Conservation (phyloP, 371 early-diverging fungal genomes). For the Coemansia sp. region DNA sequence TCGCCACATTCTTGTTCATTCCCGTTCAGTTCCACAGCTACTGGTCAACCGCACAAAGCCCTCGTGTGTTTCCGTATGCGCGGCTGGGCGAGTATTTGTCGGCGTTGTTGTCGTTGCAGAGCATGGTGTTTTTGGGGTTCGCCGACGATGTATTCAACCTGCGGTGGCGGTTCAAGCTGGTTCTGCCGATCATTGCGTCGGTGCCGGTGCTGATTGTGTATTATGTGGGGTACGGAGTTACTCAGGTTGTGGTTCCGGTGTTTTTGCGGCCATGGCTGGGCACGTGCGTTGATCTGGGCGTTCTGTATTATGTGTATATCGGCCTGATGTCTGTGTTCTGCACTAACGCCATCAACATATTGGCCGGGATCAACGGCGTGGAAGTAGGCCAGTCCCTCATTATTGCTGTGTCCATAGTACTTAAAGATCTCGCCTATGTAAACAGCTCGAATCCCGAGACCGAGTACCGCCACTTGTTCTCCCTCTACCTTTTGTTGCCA, state of each 20-base stretch:
- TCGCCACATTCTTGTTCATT: slow-evolving; percentile 84
- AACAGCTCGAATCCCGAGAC: slow-evolving; percentile 54
- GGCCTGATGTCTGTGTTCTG: slow-evolving; percentile 85
- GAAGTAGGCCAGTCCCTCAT: slow-evolving; percentile 92
- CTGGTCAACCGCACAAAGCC: slow-evolving; percentile 51
- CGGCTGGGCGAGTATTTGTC: slow-evolving; percentile 82
- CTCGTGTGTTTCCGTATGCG: slow-evolving; percentile 42
- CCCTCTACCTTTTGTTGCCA: slow-evolving; percentile 87
- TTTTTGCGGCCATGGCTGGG: slow-evolving; percentile 75
- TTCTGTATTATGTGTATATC: slow-evolving; percentile 92
- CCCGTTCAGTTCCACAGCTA: slow-evolving; percentile 87
- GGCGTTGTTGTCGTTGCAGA: slow-evolving; percentile 82
- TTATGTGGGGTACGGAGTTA: slow-evolving; percentile 83
- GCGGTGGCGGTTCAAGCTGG: slow-evolving; percentile 92
- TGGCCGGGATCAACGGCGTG: slow-evolving; percentile 98
- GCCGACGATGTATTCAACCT: slow-evolving; percentile 97
- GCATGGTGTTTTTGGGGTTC: slow-evolving; percentile 96
- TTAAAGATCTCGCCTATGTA: slow-evolving; percentile 74
- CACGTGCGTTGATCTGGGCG: slow-evolving; percentile 74
- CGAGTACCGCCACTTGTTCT: slow-evolving; percentile 73
- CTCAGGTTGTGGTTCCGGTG: slow-evolving; percentile 81
- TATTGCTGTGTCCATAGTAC: slow-evolving; percentile 79
- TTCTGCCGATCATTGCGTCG: slow-evolving; percentile 90
- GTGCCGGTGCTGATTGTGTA: slow-evolving; percentile 93
- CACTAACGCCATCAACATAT: slow-evolving; percentile 97